Percentiles rank a stretch among this genome's conserved stretches.
Conservation (phyloP, 75 land plant species). For the Larix kaempferi region DNA sequence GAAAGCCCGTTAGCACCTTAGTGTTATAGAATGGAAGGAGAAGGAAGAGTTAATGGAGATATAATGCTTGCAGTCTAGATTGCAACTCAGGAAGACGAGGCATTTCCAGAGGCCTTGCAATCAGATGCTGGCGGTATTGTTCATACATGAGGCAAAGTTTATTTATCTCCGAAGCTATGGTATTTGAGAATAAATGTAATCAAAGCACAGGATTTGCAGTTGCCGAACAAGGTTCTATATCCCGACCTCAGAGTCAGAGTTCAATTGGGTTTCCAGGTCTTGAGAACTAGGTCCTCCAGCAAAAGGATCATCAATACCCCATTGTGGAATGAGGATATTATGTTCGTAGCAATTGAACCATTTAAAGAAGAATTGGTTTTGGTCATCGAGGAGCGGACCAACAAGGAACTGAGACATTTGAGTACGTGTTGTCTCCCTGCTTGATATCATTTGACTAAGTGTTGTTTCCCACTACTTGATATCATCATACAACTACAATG, state of each 20-base stretch:
- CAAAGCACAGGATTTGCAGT: too few relatives aligned
- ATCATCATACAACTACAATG: too few relatives aligned
- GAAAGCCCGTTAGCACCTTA: constrained; percentile 84
- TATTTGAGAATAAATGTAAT: constrained; percentile 74
- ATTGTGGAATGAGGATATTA: constrained; percentile 85
- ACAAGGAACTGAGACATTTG: constrained; percentile 35
- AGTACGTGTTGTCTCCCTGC: too few relatives aligned
- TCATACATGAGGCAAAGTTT: constrained; percentile 69
- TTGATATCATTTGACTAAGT: too few relatives aligned
- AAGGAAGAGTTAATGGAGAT: constrained; percentile 26
- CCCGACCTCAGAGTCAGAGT: constrained; percentile 60
- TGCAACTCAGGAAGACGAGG: constrained; percentile 79
- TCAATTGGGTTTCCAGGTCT: too few relatives aligned
- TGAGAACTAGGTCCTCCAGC: not conserved
- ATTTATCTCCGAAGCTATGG: constrained; percentile 86
- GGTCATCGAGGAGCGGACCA: constrained; percentile 43
- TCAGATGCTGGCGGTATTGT: constrained; percentile 94
- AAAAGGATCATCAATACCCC: constrained; percentile 25
- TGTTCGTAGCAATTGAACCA: constrained; percentile 98
- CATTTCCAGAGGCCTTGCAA: constrained; percentile 87
- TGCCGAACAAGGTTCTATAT: constrained; percentile 27
- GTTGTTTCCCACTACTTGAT: too few relatives aligned
- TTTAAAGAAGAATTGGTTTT: constrained; percentile 68
- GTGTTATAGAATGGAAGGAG: constrained; percentile 70
- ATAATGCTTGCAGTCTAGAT: constrained; percentile 77